phyloP scores from a whole-genome alignment of 2,329 filamentous ascomycete species.

The Beauveria pseudobassiana region DNA sequence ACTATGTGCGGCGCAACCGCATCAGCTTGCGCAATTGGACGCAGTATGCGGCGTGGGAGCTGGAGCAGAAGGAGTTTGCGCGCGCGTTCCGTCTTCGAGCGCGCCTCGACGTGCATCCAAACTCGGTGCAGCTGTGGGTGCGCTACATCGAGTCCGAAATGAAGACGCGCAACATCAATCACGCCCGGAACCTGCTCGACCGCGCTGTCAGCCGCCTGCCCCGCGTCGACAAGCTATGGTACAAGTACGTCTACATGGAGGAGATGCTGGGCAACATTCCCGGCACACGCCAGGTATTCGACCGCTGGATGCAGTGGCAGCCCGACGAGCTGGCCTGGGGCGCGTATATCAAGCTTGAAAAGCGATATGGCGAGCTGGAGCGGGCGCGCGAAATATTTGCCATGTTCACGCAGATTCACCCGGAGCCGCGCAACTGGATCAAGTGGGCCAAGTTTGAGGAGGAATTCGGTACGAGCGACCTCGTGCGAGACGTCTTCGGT shows the following conservation, averaged over 20 bases:
- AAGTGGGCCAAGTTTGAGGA: conserved; percentile 98
- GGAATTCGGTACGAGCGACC: conserved; percentile 83
- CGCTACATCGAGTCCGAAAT: conserved; percentile 95
- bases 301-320: conserved; percentile 98
- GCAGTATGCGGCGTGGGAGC: conserved; percentile 93
- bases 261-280: conserved; percentile 94
- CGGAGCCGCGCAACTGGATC: conserved; percentile 94
- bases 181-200: conserved; percentile 89
- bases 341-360: conserved; percentile 95
- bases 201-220: conserved; percentile 89
- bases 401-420: conserved; percentile 85
- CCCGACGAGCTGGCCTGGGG: conserved; percentile 94
- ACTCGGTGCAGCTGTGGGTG: conserved; percentile 81
- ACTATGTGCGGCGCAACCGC: conserved; percentile 91
- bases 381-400: conserved; percentile 85
- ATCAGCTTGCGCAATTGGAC: conserved; percentile 99
- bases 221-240: conserved; percentile 93
- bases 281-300: conserved; percentile 87
- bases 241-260: conserved; percentile 98
- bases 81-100: conserved; percentile 90
- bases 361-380: conserved; percentile 87
- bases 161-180: conserved; percentile 88
- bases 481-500: conserved; percentile 88
- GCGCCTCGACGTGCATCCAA: conserved; percentile 89
- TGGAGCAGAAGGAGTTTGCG: conserved; percentile 95